A percentile compares a stretch with the other conserved stretches of the same genome.
Conservation (phyloP, 805 yeast genomes). For the Grigorovia yakushimaensis region DNA sequence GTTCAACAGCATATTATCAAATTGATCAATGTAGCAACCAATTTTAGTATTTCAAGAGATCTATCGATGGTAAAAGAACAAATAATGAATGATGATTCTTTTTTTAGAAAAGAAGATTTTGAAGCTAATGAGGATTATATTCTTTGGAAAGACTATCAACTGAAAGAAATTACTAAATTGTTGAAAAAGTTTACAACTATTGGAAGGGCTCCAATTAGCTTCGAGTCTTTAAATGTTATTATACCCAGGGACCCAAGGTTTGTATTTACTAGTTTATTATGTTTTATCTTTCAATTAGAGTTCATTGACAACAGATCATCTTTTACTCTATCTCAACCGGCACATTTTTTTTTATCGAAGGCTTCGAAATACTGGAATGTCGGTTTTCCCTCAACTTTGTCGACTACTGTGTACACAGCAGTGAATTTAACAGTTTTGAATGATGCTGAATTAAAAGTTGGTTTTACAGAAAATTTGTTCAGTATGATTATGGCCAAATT, state of each 20-base stretch:
- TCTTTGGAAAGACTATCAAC: constrained; percentile 35
- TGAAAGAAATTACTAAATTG: constrained; percentile 24
- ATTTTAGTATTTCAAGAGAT: constrained; percentile 15
- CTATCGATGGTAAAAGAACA: constrained; percentile 4
- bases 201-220: constrained; percentile 1
- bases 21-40: constrained; percentile 11
- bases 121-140: constrained; percentile 25
- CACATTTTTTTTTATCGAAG: constrained; percentile 34
- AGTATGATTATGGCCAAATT: constrained; percentile 22
- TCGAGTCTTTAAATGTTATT: constrained; percentile 7
- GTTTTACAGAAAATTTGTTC: constrained; percentile 28
- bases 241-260: constrained; percentile 37
- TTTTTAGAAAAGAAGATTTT: constrained; percentile 31
- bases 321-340: constrained; percentile 33
- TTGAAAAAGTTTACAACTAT: constrained; percentile 14
- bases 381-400: constrained; percentile 36
- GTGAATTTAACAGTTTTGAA: constrained; percentile 31
- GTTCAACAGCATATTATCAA: constrained; percentile 47
- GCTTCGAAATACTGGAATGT: constrained; percentile 53
- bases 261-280: constrained; percentile 33
- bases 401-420: constrained; percentile 43
- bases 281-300: constrained; percentile 37
- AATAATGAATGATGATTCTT: constrained; percentile 22
- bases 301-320: constrained; percentile 4
- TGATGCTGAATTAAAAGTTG: constrained; percentile 24